Evolutionary conservation across 1,139 yeast genomes (phyloP), one percentile per base, ranked within the genome.

Genomic region (Spathaspora sp.): DNA sequence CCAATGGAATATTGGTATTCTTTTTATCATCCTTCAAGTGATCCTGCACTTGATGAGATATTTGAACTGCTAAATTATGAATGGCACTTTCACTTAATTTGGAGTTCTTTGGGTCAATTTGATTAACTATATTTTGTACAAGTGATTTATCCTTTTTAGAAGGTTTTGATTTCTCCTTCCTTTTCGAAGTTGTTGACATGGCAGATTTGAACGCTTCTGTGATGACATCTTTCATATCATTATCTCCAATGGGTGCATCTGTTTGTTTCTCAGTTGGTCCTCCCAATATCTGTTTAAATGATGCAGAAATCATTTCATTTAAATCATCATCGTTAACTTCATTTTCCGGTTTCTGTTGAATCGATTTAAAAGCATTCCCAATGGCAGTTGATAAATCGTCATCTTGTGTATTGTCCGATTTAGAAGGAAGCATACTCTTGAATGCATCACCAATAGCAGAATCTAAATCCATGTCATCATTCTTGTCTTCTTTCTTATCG

Each of bases 131-230:
- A 42, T 52, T 58, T 26, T 62, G 65, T 4, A 63, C 67, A 7
- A 63, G 46, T 18, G 17, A 10, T 29, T 10, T 18, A 10, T 16
- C 36, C 11, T 24, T n/a, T 10, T 20, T 37, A 7, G 45, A 13
- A 3, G 47, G 38, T 9, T 38, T 26, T 3, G 39, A 37, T 13
- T 37, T 37, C 10, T 37, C 39, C 9, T 20, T 10, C 17, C 18
- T 37, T 10, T 24, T 37, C 4, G 25, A 17, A 9, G 39, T 9
- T 1, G 26, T 34, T 16, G 37, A 31, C 52, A 62, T 52, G 2
- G 68, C 70, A 1, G 70, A 57, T 40, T 61, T 63, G 50, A 70
- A 67, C 1, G 75, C 74, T 47, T 61, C 68, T 2, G 67, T 59
- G 18, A 68, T 69, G 11, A 67, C 72, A 52, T 56, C 61, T 45